Evolutionary conservation across 352 stramenopile genomes (phyloP), one percentile per base, ranked within the genome.

Genomic region (Phytophthora megakarya): DNA sequence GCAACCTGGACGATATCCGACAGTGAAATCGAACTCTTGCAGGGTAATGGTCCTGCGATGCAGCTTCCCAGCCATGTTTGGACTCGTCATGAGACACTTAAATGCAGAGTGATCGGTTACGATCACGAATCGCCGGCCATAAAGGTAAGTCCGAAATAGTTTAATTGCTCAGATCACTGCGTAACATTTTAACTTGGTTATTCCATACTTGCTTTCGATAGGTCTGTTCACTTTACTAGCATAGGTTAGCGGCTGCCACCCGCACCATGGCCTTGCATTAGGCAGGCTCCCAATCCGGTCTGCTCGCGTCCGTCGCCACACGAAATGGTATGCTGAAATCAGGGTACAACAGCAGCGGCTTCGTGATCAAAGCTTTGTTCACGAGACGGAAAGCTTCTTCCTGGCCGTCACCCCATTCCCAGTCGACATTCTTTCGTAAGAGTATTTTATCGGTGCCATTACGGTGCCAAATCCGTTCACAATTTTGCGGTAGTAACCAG

Each of bases 371-470:
- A 2, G 33, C 16, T 4, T 15, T 13, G 32, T 49, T 35, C 4
- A 49, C 25, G 1, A 13, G 8, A 11, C 40, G 26, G 18, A 53
- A 33, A 12, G n/a, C 28, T 21, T 12, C 5, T 21, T 39, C 45
- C n/a, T 52, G 45, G 5, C 26, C 45, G 15, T 21, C 18, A 8
- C 15, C 37, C 49, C 49, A 57, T 26, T 39, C 18, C 49, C 49
- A 57, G n/a, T 46, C 15, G 12, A 12, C 19, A 3, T 18, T 9
- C 25, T 57, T 57, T 5, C 49, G 33, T 22, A 57, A 9, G 11
- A 57, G 35, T 22, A 22, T 57, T 7, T 57, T 7, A 47, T 33
- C 9, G 49, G 49, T 5, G 49, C 25, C 49, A 57, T 57, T 22
- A 38, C 10, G 0, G 49, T 32, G 2, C 49, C 49, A 39, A 32